Base-by-base conservation (phyloP, 805 yeast species). In the Yamadazyma nakazawae region DNA sequence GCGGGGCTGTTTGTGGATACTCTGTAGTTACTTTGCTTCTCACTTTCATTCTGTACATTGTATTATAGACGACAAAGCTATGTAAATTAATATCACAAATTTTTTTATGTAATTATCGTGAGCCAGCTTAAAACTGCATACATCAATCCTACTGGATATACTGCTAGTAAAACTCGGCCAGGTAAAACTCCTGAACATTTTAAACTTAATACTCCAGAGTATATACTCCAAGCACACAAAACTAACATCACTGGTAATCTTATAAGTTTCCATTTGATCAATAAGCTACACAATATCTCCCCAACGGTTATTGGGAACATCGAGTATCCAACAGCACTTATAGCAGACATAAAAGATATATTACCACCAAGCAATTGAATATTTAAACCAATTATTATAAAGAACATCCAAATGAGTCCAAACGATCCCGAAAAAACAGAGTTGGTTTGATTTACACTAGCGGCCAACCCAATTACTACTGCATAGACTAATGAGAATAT, bases 261-360 rank as follows among this genome's bases (percentile, higher is more conserved):
- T 5, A 82, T 51, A 13, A 80, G 61, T 51, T 75, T 73, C 70
- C 72, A 66, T 38, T 66, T 61, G n/a, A 82, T 63, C 14, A 79
- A 59, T 18, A 78, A 46, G 12, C 72, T 65, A 38, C 83, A 69
- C 21, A 81, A 47, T 3, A 76, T 42, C 10, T 82, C 77, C 0
- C 83, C 80, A 9, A 78, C 56, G 2, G 81, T 75, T 34, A 84
- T 69, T 10, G 90, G 90, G 62, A 84, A 84, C 60, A 81, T 63
- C 12, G 85, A 80, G 67, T 84, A 84, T 1, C 90, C 90, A 5
- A 82, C 76, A 25, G 87, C 83, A 50, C 85, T 80, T 43, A 84
- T 68, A 2, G 88, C 88, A 40, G 81, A 80, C 68, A 84, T 71
- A 56, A 80, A 82, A 2, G 87, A 81, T 34, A 84, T 80, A 14